Conservation (phyloP, 169 alveolate genomes). For the Plasmodium ovale region DNA sequence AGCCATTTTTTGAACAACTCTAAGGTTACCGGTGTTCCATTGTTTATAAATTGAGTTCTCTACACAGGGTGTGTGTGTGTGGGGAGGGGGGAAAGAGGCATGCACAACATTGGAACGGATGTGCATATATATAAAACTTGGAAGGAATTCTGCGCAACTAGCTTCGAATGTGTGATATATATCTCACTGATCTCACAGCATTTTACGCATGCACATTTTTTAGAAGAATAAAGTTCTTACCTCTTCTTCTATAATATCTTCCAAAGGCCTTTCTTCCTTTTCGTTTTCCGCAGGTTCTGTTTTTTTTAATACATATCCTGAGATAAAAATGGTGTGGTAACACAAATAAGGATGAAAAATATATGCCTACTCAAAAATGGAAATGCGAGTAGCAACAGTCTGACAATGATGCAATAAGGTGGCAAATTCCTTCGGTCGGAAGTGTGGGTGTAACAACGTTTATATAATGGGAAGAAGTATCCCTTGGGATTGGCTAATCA, state of each 20-base stretch:
- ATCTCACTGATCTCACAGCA: background rate
- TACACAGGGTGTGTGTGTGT: background rate
- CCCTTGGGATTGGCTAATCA: too few relatives aligned
- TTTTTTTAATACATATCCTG: slow-evolving; percentile 83
- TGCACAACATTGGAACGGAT: too few relatives aligned
- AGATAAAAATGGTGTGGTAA: too few relatives aligned
- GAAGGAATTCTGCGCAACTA: too few relatives aligned
- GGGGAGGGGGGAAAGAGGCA: too few relatives aligned
- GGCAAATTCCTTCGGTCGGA: too few relatives aligned
- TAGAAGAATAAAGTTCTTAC: slow-evolving; percentile 78
- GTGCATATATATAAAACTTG: too few relatives aligned
- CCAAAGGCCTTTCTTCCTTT: slow-evolving; percentile 92
- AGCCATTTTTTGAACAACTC: slow-evolving; percentile 92
- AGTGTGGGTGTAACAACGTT: too few relatives aligned
- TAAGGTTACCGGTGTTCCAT: slow-evolving; percentile 92
- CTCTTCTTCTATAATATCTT: slow-evolving; percentile 94
- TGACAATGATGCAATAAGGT: too few relatives aligned
- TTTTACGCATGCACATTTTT: background rate
- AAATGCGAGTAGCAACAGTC: background rate
- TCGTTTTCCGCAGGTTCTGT: slow-evolving; percentile 70
- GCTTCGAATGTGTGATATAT: too few relatives aligned
- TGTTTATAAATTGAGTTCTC: slow-evolving; percentile 38
- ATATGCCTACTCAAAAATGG: background rate
- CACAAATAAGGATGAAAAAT: background rate
- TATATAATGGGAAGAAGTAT: too few relatives aligned